These are phyloP conservation scores for Stylonectria norvegica DNA, from an alignment of 2,329 filamentous ascomycete genomes.

Conservation along the genomic window DNA sequence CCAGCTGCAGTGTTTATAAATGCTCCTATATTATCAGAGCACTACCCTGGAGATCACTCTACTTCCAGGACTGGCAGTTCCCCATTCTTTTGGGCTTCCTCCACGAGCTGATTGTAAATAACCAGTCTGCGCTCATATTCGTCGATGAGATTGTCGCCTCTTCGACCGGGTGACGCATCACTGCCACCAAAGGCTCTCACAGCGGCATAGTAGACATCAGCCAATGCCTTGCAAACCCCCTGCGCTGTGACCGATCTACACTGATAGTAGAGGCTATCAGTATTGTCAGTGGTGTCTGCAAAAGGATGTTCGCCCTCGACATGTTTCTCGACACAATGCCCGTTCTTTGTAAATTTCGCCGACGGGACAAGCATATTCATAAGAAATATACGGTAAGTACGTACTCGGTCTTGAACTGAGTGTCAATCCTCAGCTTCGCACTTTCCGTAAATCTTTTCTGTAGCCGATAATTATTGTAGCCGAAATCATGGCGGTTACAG, in stretches of 20 bases:
- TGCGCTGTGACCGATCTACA: constrained; percentile 24
- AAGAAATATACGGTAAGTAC: constrained; percentile 7
- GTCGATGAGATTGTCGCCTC: constrained; percentile 25
- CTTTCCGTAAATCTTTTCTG: constrained; percentile 45
- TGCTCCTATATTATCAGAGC: no score
- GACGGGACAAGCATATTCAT: no score
- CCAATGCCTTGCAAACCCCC: constrained; percentile 32
- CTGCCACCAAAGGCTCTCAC: constrained; percentile 36
- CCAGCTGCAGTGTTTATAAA: no score
- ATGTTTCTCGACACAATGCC: no score
- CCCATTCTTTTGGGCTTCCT: constrained; percentile 34
- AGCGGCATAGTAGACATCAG: constrained; percentile 40
- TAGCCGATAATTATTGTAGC: constrained; percentile 50
- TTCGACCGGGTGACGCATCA: constrained; percentile 29
- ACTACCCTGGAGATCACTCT: no score
- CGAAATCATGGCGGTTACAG: constrained; percentile 56
- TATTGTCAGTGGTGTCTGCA: background rate
- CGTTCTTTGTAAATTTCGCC: no score
- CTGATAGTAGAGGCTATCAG: constrained; percentile 35
- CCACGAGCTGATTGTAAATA: constrained; percentile 34
- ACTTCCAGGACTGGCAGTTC: constrained; percentile 24
- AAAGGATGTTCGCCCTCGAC: background rate
- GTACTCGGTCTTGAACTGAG: constrained; percentile 47
- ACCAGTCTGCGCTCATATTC: constrained; percentile 35
- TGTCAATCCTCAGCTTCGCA: constrained; percentile 44